Evolutionary conservation across 768 basidiomycete species (phyloP).

Genomic region (Panellus pusillus): DNA sequence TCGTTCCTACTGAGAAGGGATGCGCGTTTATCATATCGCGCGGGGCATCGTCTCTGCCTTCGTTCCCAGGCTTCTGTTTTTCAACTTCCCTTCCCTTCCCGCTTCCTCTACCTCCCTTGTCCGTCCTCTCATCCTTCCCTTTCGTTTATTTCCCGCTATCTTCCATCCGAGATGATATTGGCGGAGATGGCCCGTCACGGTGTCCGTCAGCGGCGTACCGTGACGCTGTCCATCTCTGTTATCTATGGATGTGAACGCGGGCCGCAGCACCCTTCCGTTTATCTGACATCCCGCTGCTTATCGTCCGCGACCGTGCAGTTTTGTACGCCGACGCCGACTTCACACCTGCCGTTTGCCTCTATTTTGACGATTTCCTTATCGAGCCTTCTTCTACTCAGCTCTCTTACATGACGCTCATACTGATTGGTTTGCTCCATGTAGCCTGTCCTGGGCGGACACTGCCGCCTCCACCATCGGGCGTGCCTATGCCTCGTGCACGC

Average conservation of each 20-base stretch:
- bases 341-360: no score
- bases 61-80: neutral
- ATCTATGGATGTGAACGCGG: no score
- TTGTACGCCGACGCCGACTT: no score
- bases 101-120: neutral
- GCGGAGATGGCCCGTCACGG: neutral
- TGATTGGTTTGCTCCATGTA: constrained; percentile 31
- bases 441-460: constrained; percentile 95
- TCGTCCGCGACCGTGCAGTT: neutral
- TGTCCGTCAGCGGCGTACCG: no score
- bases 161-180: no score
- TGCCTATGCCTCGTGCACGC: constrained; percentile 72
- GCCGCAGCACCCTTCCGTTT: no score
- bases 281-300: no score
- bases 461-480: constrained; percentile 91
- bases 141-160: no score
- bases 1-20: no score
- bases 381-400: neutral
- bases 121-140: neutral
- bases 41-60: neutral
- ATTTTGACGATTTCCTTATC: neutral
- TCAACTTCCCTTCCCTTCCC: neutral
- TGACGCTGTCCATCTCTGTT: neutral
- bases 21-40: neutral
- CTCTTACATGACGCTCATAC: neutral